Conservation (phyloP, 2,329 filamentous ascomycete species). For the Parascedosporium putredinis region DNA sequence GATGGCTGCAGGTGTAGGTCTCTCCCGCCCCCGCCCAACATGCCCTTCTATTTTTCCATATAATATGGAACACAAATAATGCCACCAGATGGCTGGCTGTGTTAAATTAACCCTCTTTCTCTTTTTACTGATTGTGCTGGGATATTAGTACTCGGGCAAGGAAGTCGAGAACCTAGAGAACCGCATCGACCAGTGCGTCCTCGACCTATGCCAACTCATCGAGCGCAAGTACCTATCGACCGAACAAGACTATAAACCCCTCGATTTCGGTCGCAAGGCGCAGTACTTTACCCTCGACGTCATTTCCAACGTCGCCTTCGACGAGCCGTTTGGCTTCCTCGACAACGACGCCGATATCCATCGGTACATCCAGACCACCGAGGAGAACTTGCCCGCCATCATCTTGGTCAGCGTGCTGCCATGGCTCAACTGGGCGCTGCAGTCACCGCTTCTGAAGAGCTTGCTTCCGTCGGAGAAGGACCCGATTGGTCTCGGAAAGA, state of each 20-base stretch:
- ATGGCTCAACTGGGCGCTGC: slow-evolving; percentile 28
- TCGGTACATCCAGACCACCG: slow-evolving; percentile 32
- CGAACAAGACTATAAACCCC: slow-evolving; percentile 23
- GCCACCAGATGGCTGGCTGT: too few relatives aligned
- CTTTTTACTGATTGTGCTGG: not conserved
- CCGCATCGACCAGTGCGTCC: slow-evolving; percentile 36
- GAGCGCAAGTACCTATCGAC: slow-evolving; percentile 24
- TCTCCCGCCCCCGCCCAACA: not conserved
- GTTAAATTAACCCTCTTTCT: too few relatives aligned
- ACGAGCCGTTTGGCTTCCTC: slow-evolving; percentile 35
- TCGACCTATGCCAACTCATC: slow-evolving; percentile 32
- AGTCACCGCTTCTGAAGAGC: slow-evolving; percentile 27
- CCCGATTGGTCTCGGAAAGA: slow-evolving; percentile 25
- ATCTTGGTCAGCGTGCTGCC: slow-evolving; percentile 32
- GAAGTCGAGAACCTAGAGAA: slow-evolving; percentile 39
- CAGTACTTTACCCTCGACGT: slow-evolving; percentile 45
- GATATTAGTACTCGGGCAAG: slow-evolving; percentile 33
- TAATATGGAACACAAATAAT: too few relatives aligned
- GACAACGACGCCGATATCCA: slow-evolving; percentile 34
- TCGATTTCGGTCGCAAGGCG: slow-evolving; percentile 35
- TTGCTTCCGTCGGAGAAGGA: slow-evolving; percentile 30
- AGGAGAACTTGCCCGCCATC: slow-evolving; percentile 31
- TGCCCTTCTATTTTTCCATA: not conserved
- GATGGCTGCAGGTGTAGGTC: slow-evolving; percentile 36
- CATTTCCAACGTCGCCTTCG: slow-evolving; percentile 40